phyloP scores from a whole-genome alignment of 352 stramenopile genomes.

The Pythium grandisporangium region DNA sequence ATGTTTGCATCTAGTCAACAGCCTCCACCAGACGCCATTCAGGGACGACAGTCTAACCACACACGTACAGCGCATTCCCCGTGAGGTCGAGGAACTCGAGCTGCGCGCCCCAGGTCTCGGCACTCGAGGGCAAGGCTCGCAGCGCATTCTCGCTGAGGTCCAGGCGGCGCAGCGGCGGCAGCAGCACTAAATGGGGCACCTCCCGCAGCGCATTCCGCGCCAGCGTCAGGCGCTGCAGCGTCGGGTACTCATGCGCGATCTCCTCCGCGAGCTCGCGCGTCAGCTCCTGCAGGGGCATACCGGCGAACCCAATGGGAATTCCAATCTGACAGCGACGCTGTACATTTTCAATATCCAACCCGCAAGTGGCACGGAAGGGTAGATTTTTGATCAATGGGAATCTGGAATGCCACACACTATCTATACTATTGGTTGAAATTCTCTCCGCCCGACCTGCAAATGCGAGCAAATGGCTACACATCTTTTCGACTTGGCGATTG shows the following conservation, averaged over 20 bases:
- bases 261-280: constrained; percentile 51
- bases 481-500: too few species aligned
- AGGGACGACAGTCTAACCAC: not conserved
- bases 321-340: too few species aligned
- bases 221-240: constrained; percentile 56
- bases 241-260: constrained; percentile 48
- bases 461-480: too few species aligned
- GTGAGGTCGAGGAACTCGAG: constrained; percentile 42
- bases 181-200: constrained; percentile 33
- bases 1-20: too few species aligned
- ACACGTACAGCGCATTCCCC: constrained; percentile 39
- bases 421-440: too few species aligned
- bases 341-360: too few species aligned
- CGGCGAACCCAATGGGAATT: too few species aligned
- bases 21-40: not conserved
- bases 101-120: constrained; percentile 20
- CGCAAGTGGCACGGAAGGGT: too few species aligned
- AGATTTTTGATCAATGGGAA: too few species aligned
- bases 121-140: constrained; percentile 19
- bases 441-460: too few species aligned
- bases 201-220: constrained; percentile 41
- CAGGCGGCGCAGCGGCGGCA: constrained; percentile 37
- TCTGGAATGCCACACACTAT: too few species aligned
- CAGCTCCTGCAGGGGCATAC: constrained; percentile 42
- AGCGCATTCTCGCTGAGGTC: constrained; percentile 58